These are phyloP conservation scores for Marasmius tenuissimus DNA, from an alignment of 1,284 basidiomycete genomes.

Conservation along the genomic window DNA sequence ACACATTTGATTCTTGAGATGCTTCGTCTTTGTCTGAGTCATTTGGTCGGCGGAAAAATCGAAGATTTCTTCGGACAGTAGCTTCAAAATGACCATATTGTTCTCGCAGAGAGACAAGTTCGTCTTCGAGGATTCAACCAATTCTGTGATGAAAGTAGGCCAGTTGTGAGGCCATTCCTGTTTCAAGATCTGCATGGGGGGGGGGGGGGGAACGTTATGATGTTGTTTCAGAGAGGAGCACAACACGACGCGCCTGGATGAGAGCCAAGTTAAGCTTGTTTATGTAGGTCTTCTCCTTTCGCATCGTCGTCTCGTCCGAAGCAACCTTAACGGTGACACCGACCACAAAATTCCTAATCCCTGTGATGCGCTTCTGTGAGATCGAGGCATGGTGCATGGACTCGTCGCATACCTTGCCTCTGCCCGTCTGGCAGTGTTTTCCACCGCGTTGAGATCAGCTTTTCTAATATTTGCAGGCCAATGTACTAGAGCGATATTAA, in stretches of 20 bases:
- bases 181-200: constrained; percentile 87
- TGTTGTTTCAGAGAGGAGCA: not conserved
- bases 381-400: constrained; percentile 8
- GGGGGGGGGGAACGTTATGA: not conserved
- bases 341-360: constrained; percentile 97
- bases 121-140: constrained; percentile 95
- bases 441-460: constrained; percentile 93
- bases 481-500: constrained; percentile 68
- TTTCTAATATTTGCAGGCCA: constrained; percentile 92
- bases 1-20: constrained; percentile 97
- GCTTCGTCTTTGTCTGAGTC: constrained; percentile 98
- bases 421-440: constrained; percentile 95
- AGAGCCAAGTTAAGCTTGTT: constrained; percentile 98
- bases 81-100: constrained; percentile 98
- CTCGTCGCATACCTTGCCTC: constrained; percentile 65
- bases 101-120: constrained; percentile 98
- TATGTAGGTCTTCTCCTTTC: constrained; percentile 93
- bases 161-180: constrained; percentile 99
- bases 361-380: constrained; percentile 36
- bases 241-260: constrained; percentile 69
- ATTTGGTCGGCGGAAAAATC: constrained; percentile 99
- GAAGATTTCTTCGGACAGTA: constrained; percentile 99
- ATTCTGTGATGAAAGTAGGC: constrained; percentile 97
- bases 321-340: constrained; percentile 91
- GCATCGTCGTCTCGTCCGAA: constrained; percentile 83